Evolutionary conservation across 441 rosid genomes (phyloP).

Genomic region (Adansonia grandidieri): DNA sequence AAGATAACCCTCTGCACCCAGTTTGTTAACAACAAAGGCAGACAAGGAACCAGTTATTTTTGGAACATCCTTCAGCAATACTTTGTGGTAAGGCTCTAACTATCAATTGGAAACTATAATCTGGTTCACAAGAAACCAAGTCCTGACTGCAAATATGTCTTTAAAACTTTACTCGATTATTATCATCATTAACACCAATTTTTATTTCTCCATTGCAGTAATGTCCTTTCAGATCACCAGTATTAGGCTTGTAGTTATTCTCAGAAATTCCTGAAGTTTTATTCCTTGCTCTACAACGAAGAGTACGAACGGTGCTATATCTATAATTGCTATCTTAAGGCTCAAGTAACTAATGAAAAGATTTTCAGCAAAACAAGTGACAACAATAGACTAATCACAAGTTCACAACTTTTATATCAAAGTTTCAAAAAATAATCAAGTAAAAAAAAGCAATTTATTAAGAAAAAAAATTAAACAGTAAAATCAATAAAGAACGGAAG

Average conservation of each 20-base stretch:
- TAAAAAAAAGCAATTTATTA: background rate
- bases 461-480: background rate
- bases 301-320: background rate
- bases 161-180: background rate
- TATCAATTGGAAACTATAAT: background rate
- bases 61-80: background rate
- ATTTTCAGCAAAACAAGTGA: background rate
- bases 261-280: background rate
- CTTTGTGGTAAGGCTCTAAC: background rate
- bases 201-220: background rate
- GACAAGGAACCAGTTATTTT: background rate
- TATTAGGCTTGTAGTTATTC: background rate
- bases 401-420: background rate
- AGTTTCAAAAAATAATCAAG: background rate
- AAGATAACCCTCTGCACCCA: background rate
- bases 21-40: slow-evolving; percentile 13
- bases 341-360: background rate
- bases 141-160: background rate
- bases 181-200: background rate
- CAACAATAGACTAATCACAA: background rate
- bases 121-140: background rate
- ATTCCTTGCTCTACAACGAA: background rate
- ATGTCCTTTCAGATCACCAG: background rate
- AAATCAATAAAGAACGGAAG: background rate
- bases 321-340: background rate